Conservation (phyloP, 345 rosid species). For the Xanthoceras sorbifolium region DNA sequence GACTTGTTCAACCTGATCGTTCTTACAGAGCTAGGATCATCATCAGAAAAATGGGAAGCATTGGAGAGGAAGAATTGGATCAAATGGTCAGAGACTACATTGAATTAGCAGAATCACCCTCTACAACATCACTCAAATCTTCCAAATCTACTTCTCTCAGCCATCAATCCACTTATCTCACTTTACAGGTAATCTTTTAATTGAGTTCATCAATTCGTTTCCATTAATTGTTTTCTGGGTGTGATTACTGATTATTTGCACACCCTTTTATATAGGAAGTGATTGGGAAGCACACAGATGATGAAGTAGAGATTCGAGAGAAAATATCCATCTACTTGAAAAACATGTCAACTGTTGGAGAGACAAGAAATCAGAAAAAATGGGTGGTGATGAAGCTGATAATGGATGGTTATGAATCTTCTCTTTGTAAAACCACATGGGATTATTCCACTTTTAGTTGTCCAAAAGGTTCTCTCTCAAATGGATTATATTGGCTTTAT, state of each 20-base stretch:
- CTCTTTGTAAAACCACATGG: constrained; percentile 36
- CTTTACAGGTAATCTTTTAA: constrained; percentile 40
- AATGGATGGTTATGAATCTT: constrained; percentile 39
- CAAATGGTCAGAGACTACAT: constrained; percentile 53
- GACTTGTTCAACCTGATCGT: neutral
- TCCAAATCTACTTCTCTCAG: neutral
- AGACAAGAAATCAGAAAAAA: constrained; percentile 36
- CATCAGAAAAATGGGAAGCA: constrained; percentile 34
- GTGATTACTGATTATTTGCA: neutral
- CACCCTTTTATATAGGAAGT: constrained; percentile 33
- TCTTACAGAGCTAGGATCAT: neutral
- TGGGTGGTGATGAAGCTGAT: constrained; percentile 33
- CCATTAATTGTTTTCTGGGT: neutral
- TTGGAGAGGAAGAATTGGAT: constrained; percentile 48
- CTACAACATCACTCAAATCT: neutral
- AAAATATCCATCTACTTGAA: constrained; percentile 29
- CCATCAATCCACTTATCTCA: constrained; percentile 20
- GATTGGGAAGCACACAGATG: constrained; percentile 28
- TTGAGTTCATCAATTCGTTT: too few species aligned
- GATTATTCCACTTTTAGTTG: constrained; percentile 36
- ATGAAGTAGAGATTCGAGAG: constrained; percentile 37
- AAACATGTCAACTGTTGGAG: constrained; percentile 24
- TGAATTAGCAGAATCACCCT: constrained; percentile 36
- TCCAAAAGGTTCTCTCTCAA: constrained; percentile 31
- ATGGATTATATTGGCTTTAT: too few species aligned